phyloP scores from a whole-genome alignment of 805 yeast species.

The Ogataea ramenticola region DNA sequence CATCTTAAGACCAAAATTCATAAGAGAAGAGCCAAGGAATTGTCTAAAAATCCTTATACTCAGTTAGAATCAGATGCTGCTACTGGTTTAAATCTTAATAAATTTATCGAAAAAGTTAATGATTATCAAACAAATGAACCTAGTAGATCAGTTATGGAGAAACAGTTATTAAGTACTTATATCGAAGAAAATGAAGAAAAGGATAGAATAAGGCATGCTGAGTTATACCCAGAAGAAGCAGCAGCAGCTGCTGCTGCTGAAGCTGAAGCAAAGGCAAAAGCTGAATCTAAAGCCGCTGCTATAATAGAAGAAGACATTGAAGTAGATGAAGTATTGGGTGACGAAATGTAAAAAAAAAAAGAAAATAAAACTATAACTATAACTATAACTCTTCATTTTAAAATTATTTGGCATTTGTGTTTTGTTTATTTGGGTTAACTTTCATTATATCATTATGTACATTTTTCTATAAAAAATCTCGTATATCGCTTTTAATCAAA shows the following conservation, averaged over 20 bases:
- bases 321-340: neutral
- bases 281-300: neutral
- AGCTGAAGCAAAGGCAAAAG: slow-evolving; percentile 2
- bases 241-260: neutral
- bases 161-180: slow-evolving; percentile 18
- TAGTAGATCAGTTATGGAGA: slow-evolving; percentile 38
- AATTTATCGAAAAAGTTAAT: slow-evolving; percentile 58
- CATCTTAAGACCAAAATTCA: slow-evolving; percentile 77
- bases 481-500: too few species aligned
- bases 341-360: neutral
- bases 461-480: too few species aligned
- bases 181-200: slow-evolving; percentile 25
- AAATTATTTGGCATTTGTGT: too few species aligned
- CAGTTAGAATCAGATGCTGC: slow-evolving; percentile 89
- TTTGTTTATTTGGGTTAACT: too few species aligned
- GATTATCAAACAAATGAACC: slow-evolving; percentile 44
- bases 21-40: slow-evolving; percentile 74
- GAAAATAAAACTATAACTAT: too few species aligned
- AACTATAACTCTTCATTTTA: neutral
- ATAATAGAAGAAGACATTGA: neutral
- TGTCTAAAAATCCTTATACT: slow-evolving; percentile 77
- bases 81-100: slow-evolving; percentile 66
- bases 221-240: slow-evolving; percentile 15
- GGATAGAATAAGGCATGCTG: slow-evolving; percentile 22
- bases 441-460: too few species aligned